These are phyloP conservation scores for Calocera viscosa DNA, from an alignment of 768 basidiomycete genomes.

Conservation along the genomic window DNA sequence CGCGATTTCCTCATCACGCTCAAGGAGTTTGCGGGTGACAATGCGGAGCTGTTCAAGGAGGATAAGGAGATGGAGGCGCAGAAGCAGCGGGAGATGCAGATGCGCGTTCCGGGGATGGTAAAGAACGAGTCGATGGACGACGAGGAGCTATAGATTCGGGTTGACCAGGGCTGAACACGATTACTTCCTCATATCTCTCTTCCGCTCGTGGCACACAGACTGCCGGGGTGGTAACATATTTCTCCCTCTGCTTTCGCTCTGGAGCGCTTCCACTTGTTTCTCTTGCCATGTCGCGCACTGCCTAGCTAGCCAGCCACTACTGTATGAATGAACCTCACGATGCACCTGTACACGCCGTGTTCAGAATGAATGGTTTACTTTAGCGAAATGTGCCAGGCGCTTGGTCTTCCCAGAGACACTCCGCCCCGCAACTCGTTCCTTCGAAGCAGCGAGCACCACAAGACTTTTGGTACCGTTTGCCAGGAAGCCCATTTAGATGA, in stretches of 20 bases:
- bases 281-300: background rate
- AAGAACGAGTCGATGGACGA: constrained; percentile 92
- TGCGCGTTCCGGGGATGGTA: constrained; percentile 94
- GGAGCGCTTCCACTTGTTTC: background rate
- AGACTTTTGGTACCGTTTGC: too few species aligned
- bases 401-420: too few species aligned
- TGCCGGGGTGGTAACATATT: background rate
- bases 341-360: background rate
- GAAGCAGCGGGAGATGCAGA: constrained; percentile 76
- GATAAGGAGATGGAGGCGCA: constrained; percentile 85
- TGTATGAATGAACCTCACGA: constrained; percentile 8
- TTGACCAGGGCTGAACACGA: background rate
- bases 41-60: constrained; percentile 81
- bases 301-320: background rate
- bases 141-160: constrained; percentile 41
- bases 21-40: constrained; percentile 94
- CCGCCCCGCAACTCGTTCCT: too few species aligned
- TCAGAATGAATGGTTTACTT: background rate
- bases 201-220: background rate
- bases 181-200: background rate
- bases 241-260: background rate
- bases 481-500: too few species aligned
- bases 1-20: constrained; percentile 97
- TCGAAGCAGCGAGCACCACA: too few species aligned
- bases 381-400: background rate